These are phyloP conservation scores for Hypoxylon lenormandii DNA, from an alignment of 495 filamentous ascomycete species.

Conservation along the genomic window DNA sequence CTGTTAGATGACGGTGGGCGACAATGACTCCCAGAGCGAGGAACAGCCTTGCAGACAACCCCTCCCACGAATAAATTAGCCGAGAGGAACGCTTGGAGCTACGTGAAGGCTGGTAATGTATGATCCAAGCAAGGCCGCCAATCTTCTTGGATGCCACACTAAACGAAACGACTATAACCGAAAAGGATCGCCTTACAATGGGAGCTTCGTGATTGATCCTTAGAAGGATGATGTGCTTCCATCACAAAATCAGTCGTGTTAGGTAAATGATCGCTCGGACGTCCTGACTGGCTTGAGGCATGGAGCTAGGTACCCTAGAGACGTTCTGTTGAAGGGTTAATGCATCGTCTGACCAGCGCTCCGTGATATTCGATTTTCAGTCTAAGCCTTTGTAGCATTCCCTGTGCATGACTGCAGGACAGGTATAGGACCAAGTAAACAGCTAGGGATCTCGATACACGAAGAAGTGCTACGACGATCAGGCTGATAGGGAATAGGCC, in stretches of 20 bases:
- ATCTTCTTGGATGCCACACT: slow-evolving; percentile 27
- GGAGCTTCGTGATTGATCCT: slow-evolving; percentile 38
- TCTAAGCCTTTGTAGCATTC: slow-evolving; percentile 33
- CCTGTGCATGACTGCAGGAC: slow-evolving; percentile 35
- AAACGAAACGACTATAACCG: slow-evolving; percentile 15
- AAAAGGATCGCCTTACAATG: slow-evolving; percentile 18
- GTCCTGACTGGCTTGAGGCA: slow-evolving; percentile 18
- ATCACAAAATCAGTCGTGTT: slow-evolving; percentile 17
- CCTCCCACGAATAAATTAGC: slow-evolving; percentile 32
- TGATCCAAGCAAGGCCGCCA: slow-evolving; percentile 29
- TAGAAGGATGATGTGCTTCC: slow-evolving; percentile 19
- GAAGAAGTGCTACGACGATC: slow-evolving; percentile 18
- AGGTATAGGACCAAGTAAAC: slow-evolving; percentile 18
- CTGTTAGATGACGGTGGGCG: slow-evolving; percentile 12
- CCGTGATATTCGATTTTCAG: slow-evolving; percentile 25
- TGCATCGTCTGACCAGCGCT: slow-evolving; percentile 36
- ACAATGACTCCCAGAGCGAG: slow-evolving; percentile 25
- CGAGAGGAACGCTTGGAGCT: slow-evolving; percentile 15
- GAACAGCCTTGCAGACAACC: slow-evolving; percentile 5
- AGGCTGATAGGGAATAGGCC: slow-evolving; percentile 19
- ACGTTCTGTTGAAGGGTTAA: slow-evolving; percentile 12
- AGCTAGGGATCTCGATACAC: slow-evolving; percentile 35
- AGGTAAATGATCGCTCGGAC: slow-evolving; percentile 33
- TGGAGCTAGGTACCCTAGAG: neutral
- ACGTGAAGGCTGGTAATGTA: slow-evolving; percentile 4